A percentile compares a stretch with the other conserved stretches of the same genome.
phyloP scores from a whole-genome alignment of 179 eudicot species.

The Corrigiola litoralis region DNA sequence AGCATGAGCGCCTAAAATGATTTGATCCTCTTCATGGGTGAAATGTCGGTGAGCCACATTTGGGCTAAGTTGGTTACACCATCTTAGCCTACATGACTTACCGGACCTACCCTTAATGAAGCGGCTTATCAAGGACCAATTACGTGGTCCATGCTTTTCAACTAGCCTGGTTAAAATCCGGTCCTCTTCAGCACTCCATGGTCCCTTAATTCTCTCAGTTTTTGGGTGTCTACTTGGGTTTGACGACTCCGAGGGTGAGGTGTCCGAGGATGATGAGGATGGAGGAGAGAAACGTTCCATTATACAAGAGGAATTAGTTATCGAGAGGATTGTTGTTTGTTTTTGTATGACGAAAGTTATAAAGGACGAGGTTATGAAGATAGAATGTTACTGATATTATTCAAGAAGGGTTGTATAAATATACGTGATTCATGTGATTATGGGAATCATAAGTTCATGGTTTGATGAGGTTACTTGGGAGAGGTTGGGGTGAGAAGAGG shows the following conservation, averaged over 20 bases:
- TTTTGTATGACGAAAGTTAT: background rate
- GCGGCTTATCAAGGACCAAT: conserved; percentile 7
- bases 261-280: background rate
- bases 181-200: conserved; percentile 20
- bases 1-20: background rate
- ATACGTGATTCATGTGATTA: background rate
- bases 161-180: conserved; percentile 13
- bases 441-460: background rate
- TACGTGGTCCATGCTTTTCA: conserved; percentile 6
- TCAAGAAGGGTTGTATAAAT: too few species aligned
- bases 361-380: background rate
- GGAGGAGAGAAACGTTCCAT: too few species aligned
- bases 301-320: background rate
- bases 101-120: conserved; percentile 9
- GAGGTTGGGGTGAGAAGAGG: background rate
- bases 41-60: conserved; percentile 6
- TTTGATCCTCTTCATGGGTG: conserved; percentile 4
- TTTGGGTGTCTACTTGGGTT: background rate
- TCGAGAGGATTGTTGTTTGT: background rate
- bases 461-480: background rate
- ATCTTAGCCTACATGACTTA: conserved; percentile 8
- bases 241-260: background rate
- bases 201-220: conserved; percentile 8
- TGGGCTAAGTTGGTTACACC: conserved; percentile 16
- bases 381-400: too few species aligned